Evolutionary conservation across 352 stramenopile genomes (phyloP), one percentile per base, ranked within the genome.

Genomic region (Phytopythium ostracodes): DNA sequence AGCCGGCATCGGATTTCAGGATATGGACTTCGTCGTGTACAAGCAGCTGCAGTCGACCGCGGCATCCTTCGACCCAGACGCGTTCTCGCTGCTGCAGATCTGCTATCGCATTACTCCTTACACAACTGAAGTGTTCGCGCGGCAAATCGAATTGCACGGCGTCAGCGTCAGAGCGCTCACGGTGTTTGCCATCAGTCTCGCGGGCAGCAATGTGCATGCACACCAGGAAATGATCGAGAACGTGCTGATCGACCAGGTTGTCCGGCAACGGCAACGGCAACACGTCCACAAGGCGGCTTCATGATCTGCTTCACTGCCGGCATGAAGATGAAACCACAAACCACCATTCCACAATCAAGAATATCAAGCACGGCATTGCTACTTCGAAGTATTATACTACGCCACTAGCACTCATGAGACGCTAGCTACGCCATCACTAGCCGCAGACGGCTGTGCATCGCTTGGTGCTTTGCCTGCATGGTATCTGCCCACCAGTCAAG

Each of bases 141-240:
- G 53, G 35, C 46, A 64, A 24, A 58, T 56, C 25, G 46, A 44
- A 29, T 12, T 36, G 20, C 22, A 42, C 11, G 59, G 46, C 11
- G 64, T 43, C 9, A 62, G 56, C 33, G 38, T 73, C 0, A 35
- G 59, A 22, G 54, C 54, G 12, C 53, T 73, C 5, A 73, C 63
- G 2, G 66, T 62, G 27, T 73, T 73, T 54, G 58, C 67, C 14
- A 60, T 73, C 25, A 61, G 29, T 31, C 51, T 67, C 9, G 66
- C 57, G 9, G n/a, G 59, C 0, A 66, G 62, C 31, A 72, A 70
- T 29, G 64, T 63, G 12, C 14, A 38, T 25, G 33, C 57, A 35
- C 56, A 67, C 35, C 58, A 50, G 11, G 46, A 65, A 1, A 44
- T 62, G 5, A 72, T 72, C 18, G 40, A 64, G 29, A 63, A 63